Conservation (phyloP, 1,139 yeast species). For the Meyerozyma athensensis region DNA sequence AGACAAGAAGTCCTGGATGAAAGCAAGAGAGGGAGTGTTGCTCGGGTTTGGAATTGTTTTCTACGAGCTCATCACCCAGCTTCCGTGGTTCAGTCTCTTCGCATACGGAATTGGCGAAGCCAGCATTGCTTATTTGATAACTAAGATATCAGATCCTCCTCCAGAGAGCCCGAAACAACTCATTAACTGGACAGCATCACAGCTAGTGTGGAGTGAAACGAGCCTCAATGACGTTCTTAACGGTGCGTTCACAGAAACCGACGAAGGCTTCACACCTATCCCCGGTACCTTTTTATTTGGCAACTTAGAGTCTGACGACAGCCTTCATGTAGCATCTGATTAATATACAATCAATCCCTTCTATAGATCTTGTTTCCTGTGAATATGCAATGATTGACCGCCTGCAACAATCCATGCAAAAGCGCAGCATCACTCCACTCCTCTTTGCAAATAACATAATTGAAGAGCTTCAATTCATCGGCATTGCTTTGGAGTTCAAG, state of each 20-base stretch:
- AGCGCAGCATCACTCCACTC: conserved; percentile 13
- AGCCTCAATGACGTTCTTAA: conserved; percentile 11
- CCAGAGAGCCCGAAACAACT: conserved; percentile 27
- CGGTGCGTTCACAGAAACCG: conserved; percentile 13
- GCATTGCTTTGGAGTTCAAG: conserved; percentile 28
- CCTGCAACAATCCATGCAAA: conserved; percentile 14
- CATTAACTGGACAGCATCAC: conserved; percentile 29
- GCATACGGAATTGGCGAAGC: conserved; percentile 55
- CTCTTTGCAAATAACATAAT: conserved; percentile 21
- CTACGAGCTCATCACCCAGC: conserved; percentile 32
- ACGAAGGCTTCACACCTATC: conserved; percentile 17
- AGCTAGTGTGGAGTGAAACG: conserved; percentile 26
- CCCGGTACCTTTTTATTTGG: conserved; percentile 14
- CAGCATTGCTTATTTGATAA: conserved; percentile 49
- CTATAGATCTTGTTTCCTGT: conserved; percentile 27
- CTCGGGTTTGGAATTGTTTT: conserved; percentile 56
- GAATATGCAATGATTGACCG: conserved; percentile 27
- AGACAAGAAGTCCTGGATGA: conserved; percentile 50
- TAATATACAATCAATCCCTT: conserved; percentile 7
- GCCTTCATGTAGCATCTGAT: not conserved
- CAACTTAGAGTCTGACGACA: not conserved
- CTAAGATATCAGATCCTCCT: conserved; percentile 51
- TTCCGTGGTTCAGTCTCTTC: conserved; percentile 45
- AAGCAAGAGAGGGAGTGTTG: conserved; percentile 52
- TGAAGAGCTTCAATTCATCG: conserved; percentile 31